These are phyloP conservation scores for Adansonia madagascariensis DNA, from an alignment of 441 rosid species.

Conservation along the genomic window DNA sequence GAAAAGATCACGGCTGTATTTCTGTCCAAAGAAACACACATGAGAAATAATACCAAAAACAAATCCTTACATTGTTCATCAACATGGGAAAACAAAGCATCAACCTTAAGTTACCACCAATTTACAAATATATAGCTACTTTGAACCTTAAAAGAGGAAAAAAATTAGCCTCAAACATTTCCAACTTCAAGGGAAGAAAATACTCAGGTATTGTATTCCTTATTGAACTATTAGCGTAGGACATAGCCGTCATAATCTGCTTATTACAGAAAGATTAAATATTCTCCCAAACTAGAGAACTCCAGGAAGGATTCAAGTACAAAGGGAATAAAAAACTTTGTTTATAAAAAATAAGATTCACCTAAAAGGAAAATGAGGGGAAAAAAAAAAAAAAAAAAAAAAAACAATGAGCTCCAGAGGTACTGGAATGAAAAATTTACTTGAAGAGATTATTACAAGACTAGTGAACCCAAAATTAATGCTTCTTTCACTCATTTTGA, in stretches of 20 bases:
- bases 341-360: background rate
- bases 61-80: background rate
- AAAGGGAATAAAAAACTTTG: background rate
- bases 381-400: no score
- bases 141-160: background rate
- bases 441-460: background rate
- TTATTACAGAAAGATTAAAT: background rate
- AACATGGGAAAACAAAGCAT: conserved; percentile 15
- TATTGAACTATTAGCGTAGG: conserved; percentile 10
- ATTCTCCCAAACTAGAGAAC: background rate
- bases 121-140: background rate
- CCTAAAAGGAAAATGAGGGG: conserved; percentile 13
- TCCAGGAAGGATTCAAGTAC: conserved; percentile 2
- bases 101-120: background rate
- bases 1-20: conserved; percentile 90
- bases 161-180: background rate
- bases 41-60: conserved; percentile 1
- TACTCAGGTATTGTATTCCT: background rate
- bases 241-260: background rate
- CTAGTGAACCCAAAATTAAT: conserved; percentile 8
- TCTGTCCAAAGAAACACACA: conserved; percentile 55
- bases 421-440: background rate
- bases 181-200: background rate
- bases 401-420: background rate
- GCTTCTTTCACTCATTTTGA: background rate